Evolutionary conservation across 2,329 filamentous ascomycete genomes (phyloP).

Genomic region (Grosmannia serpens): DNA sequence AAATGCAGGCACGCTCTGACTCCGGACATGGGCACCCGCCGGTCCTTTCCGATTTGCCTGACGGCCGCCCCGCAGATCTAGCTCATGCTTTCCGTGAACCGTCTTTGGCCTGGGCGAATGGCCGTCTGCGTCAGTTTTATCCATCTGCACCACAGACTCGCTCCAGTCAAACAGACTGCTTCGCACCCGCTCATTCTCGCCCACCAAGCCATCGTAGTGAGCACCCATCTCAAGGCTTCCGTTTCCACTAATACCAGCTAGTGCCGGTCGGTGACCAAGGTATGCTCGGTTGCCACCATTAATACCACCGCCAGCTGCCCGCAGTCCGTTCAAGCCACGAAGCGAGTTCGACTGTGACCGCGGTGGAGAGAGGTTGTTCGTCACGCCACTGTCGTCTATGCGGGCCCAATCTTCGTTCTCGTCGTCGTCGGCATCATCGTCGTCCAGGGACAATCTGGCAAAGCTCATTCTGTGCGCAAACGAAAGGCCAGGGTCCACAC

Average conservation of each 20-base stretch:
- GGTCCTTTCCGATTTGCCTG: slow-evolving; percentile 54
- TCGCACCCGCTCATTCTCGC: slow-evolving; percentile 36
- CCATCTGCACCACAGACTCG: slow-evolving; percentile 46
- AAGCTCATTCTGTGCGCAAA: slow-evolving; percentile 27
- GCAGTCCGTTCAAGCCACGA: neutral
- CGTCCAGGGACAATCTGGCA: slow-evolving; percentile 44
- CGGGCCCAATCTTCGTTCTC: slow-evolving; percentile 54
- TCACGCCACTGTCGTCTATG: slow-evolving; percentile 40
- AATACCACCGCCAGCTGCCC: neutral
- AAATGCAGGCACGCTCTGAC: slow-evolving; percentile 67
- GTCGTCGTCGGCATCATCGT: slow-evolving; percentile 52
- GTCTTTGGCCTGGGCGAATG: slow-evolving; percentile 58
- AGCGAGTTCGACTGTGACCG: slow-evolving; percentile 33
- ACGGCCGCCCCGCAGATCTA: slow-evolving; percentile 59
- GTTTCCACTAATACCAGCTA: slow-evolving; percentile 40
- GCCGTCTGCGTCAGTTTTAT: slow-evolving; percentile 47
- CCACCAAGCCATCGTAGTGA: neutral
- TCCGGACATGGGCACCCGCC: slow-evolving; percentile 61
- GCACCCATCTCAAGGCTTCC: slow-evolving; percentile 26
- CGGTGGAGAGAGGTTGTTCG: slow-evolving; percentile 47
- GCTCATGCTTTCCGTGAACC: slow-evolving; percentile 63
- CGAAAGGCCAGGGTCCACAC: slow-evolving; percentile 16
- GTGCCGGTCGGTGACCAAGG: slow-evolving; percentile 41
- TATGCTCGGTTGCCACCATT: slow-evolving; percentile 26
- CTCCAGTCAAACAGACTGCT: slow-evolving; percentile 73